phyloP scores from a whole-genome alignment of 1,139 yeast genomes.

The Hemisphaericaspora xylofermentans region DNA sequence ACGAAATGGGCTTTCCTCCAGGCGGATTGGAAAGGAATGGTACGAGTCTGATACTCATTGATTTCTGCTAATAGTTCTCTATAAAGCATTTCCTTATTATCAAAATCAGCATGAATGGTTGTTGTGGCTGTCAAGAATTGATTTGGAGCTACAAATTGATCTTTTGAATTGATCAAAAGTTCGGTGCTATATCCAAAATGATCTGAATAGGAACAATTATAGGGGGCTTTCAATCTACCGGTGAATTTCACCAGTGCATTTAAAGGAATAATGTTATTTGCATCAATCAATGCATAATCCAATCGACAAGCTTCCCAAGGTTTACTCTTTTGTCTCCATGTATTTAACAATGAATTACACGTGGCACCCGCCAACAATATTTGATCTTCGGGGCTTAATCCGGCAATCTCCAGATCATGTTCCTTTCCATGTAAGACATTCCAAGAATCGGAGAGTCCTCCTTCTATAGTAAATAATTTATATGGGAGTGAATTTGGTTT shows the following conservation, averaged over 20 bases:
- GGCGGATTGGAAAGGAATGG: conserved; percentile 56
- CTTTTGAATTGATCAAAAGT: conserved; percentile 23
- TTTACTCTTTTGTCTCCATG: conserved; percentile 71
- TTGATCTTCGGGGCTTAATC: conserved; percentile 66
- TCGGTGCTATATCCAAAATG: conserved; percentile 86
- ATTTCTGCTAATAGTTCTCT: conserved; percentile 59
- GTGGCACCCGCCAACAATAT: conserved; percentile 76
- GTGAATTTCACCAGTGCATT: conserved; percentile 72
- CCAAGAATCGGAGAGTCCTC: conserved; percentile 83
- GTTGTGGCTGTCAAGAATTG: too few relatives aligned
- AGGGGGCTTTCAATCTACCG: conserved; percentile 55
- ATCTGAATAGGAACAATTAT: conserved; percentile 77
- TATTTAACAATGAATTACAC: conserved; percentile 81
- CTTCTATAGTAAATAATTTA: conserved; percentile 66
- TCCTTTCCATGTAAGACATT: conserved; percentile 48
- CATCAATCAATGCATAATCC: conserved; percentile 84
- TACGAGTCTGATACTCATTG: conserved; percentile 51
- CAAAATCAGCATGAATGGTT: conserved; percentile 3
- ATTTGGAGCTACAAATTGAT: conserved; percentile 7
- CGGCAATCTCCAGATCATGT: conserved; percentile 36
- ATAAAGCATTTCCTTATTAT: conserved; percentile 39
- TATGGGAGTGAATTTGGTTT: conserved; percentile 85
- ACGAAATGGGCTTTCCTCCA: conserved; percentile 71
- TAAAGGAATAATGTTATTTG: conserved; percentile 48
- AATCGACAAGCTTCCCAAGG: conserved; percentile 81